A percentile compares a stretch with the other conserved stretches of the same genome.
These are phyloP conservation scores for Neophaeococcomyces mojaviensis DNA, from an alignment of 2,329 filamentous ascomycete species.

Conservation along the genomic window DNA sequence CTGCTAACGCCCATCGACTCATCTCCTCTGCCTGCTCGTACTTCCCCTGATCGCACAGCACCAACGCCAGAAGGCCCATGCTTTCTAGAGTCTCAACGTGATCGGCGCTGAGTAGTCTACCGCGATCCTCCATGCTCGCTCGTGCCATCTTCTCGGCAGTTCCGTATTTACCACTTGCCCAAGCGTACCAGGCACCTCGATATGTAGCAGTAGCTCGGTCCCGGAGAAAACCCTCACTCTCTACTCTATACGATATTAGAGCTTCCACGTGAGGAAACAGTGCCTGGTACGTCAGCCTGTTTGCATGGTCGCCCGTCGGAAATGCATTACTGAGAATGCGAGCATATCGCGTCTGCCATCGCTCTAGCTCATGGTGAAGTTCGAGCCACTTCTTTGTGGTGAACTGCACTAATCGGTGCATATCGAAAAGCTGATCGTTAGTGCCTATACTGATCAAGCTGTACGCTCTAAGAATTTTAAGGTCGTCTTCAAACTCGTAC, in stretches of 20 bases:
- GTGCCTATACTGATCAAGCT: not conserved
- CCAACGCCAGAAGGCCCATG: no score
- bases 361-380: not conserved
- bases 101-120: no score
- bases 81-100: no score
- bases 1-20: no score
- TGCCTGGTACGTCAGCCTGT: constrained; percentile 17
- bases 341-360: constrained; percentile 8
- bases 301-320: constrained; percentile 6
- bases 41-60: no score
- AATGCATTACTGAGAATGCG: constrained; percentile 10
- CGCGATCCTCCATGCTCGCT: no score
- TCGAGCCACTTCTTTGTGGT: constrained; percentile 25
- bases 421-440: constrained; percentile 14
- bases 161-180: not conserved
- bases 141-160: not conserved
- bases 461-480: constrained; percentile 17
- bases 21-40: no score
- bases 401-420: constrained; percentile 29
- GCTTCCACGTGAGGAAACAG: not conserved
- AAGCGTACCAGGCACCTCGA: not conserved
- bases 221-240: no score
- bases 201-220: no score
- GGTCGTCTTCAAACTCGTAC: constrained; percentile 17
- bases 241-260: no score